Evolutionary conservation across 352 stramenopile genomes (phyloP).

Genomic region (Globisporangium acanthophoron): DNA sequence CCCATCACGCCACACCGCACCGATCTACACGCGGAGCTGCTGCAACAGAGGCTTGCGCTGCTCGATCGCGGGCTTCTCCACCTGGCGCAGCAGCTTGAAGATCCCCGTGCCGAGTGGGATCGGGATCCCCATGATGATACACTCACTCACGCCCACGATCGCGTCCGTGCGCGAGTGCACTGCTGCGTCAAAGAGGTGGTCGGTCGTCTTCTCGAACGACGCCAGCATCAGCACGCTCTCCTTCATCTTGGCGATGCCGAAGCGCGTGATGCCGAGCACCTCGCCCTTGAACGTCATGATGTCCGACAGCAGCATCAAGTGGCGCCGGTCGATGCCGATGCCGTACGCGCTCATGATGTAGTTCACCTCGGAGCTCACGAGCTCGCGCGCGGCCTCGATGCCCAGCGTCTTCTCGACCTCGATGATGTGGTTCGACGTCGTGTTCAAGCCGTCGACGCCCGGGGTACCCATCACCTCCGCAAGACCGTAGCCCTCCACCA

Average conservation of each 20-base stretch:
- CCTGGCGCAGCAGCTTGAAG: slow-evolving; percentile 93
- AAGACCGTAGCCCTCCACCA: slow-evolving; percentile 98
- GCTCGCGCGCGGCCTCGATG: slow-evolving; percentile 96
- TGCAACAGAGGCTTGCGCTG: slow-evolving; percentile 55
- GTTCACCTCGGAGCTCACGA: slow-evolving; percentile 97
- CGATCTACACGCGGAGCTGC: slow-evolving; percentile 20
- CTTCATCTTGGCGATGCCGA: slow-evolving; percentile 99
- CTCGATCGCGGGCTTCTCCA: slow-evolving; percentile 66
- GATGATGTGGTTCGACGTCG: slow-evolving; percentile 98
- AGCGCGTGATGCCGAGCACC: slow-evolving; percentile 89
- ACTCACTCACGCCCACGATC: slow-evolving; percentile 99
- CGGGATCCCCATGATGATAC: slow-evolving; percentile 99
- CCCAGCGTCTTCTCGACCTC: slow-evolving; percentile 96
- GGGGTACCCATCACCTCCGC: slow-evolving; percentile 97
- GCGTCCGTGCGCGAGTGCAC: slow-evolving; percentile 96
- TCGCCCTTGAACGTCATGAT: slow-evolving; percentile 99
- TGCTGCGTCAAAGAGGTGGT: slow-evolving; percentile 99
- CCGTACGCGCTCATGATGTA: slow-evolving; percentile 99
- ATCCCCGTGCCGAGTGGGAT: slow-evolving; percentile 97
- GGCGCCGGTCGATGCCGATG: slow-evolving; percentile 98
- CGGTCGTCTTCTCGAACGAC: slow-evolving; percentile 99
- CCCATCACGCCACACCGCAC: background rate
- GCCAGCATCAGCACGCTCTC: slow-evolving; percentile 99
- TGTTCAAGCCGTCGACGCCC: slow-evolving; percentile 94
- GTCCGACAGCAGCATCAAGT: slow-evolving; percentile 98